Evolutionary conservation across 306 rosid species (phyloP).

Genomic region (Herpetospermum pedunculosum): DNA sequence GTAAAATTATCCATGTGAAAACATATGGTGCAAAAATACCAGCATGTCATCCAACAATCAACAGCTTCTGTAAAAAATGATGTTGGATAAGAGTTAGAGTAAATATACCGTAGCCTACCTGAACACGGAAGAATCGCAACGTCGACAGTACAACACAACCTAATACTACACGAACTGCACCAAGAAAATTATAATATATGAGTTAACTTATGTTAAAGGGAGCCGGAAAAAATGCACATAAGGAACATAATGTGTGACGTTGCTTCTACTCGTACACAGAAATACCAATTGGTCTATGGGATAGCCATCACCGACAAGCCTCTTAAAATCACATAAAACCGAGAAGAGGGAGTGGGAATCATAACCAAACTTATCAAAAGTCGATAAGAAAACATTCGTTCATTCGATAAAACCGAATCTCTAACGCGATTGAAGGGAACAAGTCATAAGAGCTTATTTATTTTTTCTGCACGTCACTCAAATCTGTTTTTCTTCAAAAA

Average conservation of each 20-base stretch:
- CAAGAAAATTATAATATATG: constrained; percentile 18
- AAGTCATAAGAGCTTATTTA: not conserved
- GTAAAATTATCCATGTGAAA: not conserved
- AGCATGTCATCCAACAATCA: not conserved
- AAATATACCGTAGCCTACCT: constrained; percentile 30
- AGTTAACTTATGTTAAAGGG: not conserved
- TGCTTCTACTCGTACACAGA: not conserved
- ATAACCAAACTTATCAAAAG: not conserved
- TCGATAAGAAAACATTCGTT: not conserved
- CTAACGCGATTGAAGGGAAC: no score
- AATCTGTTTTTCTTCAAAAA: not conserved
- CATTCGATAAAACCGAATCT: not conserved
- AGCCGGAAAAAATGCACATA: no score
- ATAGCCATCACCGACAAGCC: not conserved
- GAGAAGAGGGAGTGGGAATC: not conserved
- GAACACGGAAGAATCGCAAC: constrained; percentile 55
- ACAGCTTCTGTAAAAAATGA: not conserved
- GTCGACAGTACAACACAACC: constrained; percentile 56
- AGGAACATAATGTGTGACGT: not conserved
- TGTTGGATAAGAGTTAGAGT: not conserved
- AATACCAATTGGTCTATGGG: not conserved
- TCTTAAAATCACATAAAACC: not conserved
- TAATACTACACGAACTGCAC: constrained; percentile 66
- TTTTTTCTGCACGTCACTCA: not conserved
- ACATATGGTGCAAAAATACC: not conserved